Base-by-base conservation (phyloP, 2,329 filamentous ascomycete species). In the Pseudopithomyces chartarum region DNA sequence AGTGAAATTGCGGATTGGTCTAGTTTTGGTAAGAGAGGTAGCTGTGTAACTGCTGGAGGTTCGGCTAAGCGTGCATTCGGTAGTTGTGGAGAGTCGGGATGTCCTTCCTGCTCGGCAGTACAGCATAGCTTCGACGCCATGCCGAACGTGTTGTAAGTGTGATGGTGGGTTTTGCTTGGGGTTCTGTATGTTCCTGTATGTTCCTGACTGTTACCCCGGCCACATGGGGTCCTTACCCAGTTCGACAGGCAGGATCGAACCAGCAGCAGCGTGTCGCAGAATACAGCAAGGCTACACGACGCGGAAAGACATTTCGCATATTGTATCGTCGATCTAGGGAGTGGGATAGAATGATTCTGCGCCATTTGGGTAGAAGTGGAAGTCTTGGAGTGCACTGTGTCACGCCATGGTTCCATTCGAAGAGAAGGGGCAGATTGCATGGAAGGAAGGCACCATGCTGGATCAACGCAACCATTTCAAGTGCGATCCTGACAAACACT, bases 111-210 rank as follows among this genome's bases (percentile, higher is more conserved):
- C 53, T 71, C 71, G 11, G 65, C 59, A 5, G 64, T 71, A 55
- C 73, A 76, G 55, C 73, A 75, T 15, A 74, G 59, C 47, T 66
- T 72, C 33, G 70, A 64, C 5, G 71, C 66, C 72, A 74, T 74
- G 36, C 15, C 58, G 26, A 39, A 13, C 19, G 53, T 29, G 32
- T 23, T 23, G 34, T 48, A 19, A 23, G 34, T 26, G 39, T 17
- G 19, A n/a, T 42, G 10, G 38, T 19, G 55, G 52, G 23, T 3
- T 36, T 22, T 56, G 46, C 40, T 54, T 40, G 32, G 19, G 20
- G 22, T 32, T 53, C 29, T 26, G 44, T 39, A 36, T 6, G 42
- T 15, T 47, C 34, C 49, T 53, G 23, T 33, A 26, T n/a, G 7
- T 13, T n/a, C 34, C 13, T 13, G 5, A 36, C 11, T 13, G 26